Conservation (phyloP, 306 rosid genomes). For the Datisca glomerata region DNA sequence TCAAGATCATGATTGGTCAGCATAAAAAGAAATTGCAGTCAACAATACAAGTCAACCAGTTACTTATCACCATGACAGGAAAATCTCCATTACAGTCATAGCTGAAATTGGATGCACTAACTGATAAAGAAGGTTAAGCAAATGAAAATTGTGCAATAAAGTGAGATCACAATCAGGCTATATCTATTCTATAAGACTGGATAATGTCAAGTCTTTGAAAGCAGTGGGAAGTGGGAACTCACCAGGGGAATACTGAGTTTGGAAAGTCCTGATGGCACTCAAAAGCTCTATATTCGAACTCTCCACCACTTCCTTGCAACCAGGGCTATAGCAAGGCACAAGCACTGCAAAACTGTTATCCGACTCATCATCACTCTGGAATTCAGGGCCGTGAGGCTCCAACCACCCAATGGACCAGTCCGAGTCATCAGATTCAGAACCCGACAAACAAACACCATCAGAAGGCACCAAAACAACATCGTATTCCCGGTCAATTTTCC, state of each 20-base stretch:
- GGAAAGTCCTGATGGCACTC: constrained; percentile 60
- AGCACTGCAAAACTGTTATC: constrained; percentile 71
- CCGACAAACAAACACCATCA: constrained; percentile 59
- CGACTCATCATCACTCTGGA: constrained; percentile 39
- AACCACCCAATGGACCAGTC: constrained; percentile 92
- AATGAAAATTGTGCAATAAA: too few relatives aligned
- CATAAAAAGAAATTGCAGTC: too few relatives aligned
- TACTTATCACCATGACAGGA: too few relatives aligned
- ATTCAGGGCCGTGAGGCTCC: constrained; percentile 79
- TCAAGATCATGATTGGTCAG: too few relatives aligned
- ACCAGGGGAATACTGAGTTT: constrained; percentile 65
- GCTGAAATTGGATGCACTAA: too few relatives aligned
- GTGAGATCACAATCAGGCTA: too few relatives aligned
- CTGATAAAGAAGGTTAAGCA: too few relatives aligned
- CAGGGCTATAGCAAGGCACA: constrained; percentile 74
- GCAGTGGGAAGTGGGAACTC: too few relatives aligned
- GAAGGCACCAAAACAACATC: constrained; percentile 81
- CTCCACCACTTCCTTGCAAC: constrained; percentile 53
- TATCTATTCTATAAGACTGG: too few relatives aligned
- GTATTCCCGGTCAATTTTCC: constrained; percentile 54
- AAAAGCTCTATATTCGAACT: constrained; percentile 47
- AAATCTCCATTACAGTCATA: too few relatives aligned
- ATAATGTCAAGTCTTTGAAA: too few relatives aligned
- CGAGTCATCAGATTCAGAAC: constrained; percentile 70
- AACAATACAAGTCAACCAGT: too few relatives aligned